Percentiles rank a stretch among this genome's conserved stretches.
These are phyloP conservation scores for Fusarium globosum DNA, from an alignment of 2,329 filamentous ascomycete species.

Conservation along the genomic window DNA sequence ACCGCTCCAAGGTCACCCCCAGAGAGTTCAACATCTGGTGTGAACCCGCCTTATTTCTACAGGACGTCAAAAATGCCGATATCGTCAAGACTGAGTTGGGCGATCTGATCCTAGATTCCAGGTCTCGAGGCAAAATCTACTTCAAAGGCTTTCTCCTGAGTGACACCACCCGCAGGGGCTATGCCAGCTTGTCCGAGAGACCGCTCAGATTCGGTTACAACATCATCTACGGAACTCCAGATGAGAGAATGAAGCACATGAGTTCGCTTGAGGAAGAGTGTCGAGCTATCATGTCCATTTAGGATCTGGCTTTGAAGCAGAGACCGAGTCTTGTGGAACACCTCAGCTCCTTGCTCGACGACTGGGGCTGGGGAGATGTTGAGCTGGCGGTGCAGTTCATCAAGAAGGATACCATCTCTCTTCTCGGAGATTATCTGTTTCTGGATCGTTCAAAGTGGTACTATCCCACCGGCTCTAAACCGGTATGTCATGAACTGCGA, in stretches of 20 bases:
- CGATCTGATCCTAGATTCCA: neutral
- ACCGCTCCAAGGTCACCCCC: neutral
- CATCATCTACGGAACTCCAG: neutral
- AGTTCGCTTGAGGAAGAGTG: constrained; percentile 3
- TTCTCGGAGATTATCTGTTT: constrained; percentile 11
- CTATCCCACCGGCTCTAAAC: constrained; percentile 4
- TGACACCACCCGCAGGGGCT: neutral
- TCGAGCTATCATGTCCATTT: constrained; percentile 21
- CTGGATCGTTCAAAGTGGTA: constrained; percentile 23
- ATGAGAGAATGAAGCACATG: constrained; percentile 5
- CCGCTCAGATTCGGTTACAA: constrained; percentile 29
- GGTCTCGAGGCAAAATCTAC: constrained; percentile 4
- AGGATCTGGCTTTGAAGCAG: constrained; percentile 8
- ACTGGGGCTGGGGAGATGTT: constrained; percentile 16
- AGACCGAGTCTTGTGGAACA: neutral
- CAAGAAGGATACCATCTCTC: neutral
- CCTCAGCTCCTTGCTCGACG: constrained; percentile 22
- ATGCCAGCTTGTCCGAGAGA: constrained; percentile 17
- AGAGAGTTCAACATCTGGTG: constrained; percentile 22
- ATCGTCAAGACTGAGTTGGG: constrained; percentile 3
- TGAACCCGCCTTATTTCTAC: constrained; percentile 10
- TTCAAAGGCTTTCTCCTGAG: constrained; percentile 15
- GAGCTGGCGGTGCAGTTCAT: neutral
- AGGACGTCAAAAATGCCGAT: neutral
- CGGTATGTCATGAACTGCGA: neutral